Percentiles rank a stretch among this genome's conserved stretches.
phyloP scores from a whole-genome alignment of 208 protist species.

The Leptomonas pyrrhocoris region DNA sequence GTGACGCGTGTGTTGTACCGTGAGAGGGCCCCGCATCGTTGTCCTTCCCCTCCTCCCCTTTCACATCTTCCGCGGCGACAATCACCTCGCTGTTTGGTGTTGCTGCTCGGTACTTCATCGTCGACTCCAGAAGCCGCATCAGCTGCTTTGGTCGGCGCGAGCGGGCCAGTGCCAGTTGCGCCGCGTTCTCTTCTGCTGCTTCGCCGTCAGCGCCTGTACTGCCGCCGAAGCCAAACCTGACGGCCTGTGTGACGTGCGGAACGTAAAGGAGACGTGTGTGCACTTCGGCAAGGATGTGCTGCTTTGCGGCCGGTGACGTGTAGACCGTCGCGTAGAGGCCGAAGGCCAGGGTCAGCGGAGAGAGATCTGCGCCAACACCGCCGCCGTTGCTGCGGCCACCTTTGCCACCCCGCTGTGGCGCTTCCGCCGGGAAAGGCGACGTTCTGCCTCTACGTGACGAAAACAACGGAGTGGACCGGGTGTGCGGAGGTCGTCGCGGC shows the following conservation, averaged over 20 bases:
- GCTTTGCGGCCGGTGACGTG: constrained; percentile 7
- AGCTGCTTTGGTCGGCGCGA: constrained; percentile 17
- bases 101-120: not conserved
- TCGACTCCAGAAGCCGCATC: constrained; percentile 26
- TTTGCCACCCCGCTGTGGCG: not conserved
- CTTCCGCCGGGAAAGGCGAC: no score
- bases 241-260: constrained; percentile 14
- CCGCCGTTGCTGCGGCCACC: not conserved
- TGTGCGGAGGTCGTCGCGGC: not conserved
- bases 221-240: constrained; percentile 22
- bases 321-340: constrained; percentile 19
- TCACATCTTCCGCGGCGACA: not conserved
- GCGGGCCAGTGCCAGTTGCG: constrained; percentile 1
- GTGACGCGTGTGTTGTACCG: no score
- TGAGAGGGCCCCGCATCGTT: no score
- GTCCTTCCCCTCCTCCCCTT: not conserved
- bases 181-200: not conserved
- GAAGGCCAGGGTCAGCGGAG: constrained; percentile 16
- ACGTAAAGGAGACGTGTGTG: constrained; percentile 8
- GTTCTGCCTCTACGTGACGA: no score
- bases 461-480: no score
- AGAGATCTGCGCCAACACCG: not conserved
- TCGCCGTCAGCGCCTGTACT: not conserved
- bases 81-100: not conserved
- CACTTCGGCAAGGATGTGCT: constrained; percentile 13